Percentiles rank a stretch among this genome's conserved stretches.
Conservation (phyloP, 305 asterid genomes). For the Solanum hybrid region DNA sequence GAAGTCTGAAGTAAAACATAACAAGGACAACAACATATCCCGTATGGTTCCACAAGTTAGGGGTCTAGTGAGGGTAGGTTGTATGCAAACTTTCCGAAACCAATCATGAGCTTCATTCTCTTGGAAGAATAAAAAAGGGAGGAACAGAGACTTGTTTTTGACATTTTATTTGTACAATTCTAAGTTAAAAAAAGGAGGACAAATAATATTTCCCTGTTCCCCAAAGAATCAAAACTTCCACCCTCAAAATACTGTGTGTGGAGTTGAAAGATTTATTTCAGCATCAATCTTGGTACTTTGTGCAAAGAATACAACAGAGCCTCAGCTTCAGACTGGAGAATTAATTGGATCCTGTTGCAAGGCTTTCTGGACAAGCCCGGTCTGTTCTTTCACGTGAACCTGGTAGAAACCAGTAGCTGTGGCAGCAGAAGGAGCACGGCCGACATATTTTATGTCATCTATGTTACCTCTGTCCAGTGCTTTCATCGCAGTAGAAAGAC, state of each 20-base stretch:
- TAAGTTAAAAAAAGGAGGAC: not conserved
- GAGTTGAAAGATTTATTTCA: not conserved
- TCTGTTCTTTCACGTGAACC: slow-evolving; percentile 71
- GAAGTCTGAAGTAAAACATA: not conserved
- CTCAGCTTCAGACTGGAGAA: slow-evolving; percentile 9
- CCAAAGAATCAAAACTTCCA: not conserved
- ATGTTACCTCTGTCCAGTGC: slow-evolving; percentile 50
- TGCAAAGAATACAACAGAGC: not conserved
- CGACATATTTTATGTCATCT: slow-evolving; percentile 65
- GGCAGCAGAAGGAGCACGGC: slow-evolving; percentile 90
- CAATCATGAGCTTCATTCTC: not conserved
- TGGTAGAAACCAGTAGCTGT: slow-evolving; percentile 81
- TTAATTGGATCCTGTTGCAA: slow-evolving; percentile 55
- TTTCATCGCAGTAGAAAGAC: slow-evolving; percentile 84
- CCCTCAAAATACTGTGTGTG: not conserved
- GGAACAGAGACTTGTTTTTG: not conserved
- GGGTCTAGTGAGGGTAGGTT: not conserved
- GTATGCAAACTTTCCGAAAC: not conserved
- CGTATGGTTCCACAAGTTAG: not conserved
- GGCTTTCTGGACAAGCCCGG: slow-evolving; percentile 60
- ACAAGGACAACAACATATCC: not conserved
- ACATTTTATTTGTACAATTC: slow-evolving; percentile 1
- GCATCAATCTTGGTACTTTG: not conserved
- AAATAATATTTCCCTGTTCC: not conserved
- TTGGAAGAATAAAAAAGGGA: not conserved